These are phyloP conservation scores for Batrachochytrium dendrobatidis DNA, from an alignment of 371 early-diverging fungal species.

Conservation along the genomic window DNA sequence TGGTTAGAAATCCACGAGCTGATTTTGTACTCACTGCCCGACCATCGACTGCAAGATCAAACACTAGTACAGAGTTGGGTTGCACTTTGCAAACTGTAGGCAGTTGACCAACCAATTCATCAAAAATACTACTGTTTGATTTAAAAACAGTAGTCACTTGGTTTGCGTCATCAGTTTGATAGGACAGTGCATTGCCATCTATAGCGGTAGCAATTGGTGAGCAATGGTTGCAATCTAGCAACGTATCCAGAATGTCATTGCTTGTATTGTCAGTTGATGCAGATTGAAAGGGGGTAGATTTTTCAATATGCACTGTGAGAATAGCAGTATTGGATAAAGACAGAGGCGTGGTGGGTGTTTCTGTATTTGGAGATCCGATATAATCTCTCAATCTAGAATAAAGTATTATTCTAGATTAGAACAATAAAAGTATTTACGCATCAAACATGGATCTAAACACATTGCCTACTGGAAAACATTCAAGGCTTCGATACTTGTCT, in stretches of 20 bases:
- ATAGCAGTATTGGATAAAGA: not conserved
- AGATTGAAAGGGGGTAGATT: too few species aligned
- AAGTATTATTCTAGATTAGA: too few species aligned
- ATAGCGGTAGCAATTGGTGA: too few species aligned
- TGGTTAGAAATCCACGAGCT: not conserved
- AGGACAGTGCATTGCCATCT: too few species aligned
- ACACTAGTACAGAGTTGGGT: not conserved
- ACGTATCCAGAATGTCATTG: too few species aligned
- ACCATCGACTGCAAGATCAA: slow-evolving; percentile 1
- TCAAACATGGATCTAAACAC: not conserved
- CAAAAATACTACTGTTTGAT: too few species aligned
- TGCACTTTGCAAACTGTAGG: not conserved
- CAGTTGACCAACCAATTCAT: not conserved
- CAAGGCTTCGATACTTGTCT: not conserved
- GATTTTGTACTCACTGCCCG: not conserved
- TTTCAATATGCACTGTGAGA: not conserved
- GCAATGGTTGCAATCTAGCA: too few species aligned
- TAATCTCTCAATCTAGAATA: slow-evolving; percentile 1
- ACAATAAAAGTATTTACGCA: not conserved
- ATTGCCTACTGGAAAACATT: not conserved
- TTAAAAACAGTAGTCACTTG: too few species aligned
- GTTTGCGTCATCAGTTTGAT: too few species aligned
- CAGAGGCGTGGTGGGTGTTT: not conserved
- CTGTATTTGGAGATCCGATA: not conserved
- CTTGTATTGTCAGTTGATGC: too few species aligned